phyloP scores from a whole-genome alignment of 208 protist genomes.

The Acanthamoeba healyi region DNA sequence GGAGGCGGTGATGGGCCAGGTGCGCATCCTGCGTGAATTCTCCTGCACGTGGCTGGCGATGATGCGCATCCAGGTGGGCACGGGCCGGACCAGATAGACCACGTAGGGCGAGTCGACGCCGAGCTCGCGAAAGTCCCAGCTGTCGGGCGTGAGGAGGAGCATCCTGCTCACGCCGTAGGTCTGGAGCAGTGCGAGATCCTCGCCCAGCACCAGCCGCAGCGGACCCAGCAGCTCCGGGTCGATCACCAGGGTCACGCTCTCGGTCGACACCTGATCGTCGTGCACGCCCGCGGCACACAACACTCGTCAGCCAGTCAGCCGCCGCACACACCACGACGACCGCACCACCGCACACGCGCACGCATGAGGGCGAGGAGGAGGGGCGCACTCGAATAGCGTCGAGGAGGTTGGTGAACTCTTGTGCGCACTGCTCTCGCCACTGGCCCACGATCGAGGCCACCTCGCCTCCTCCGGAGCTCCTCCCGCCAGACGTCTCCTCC shows the following conservation, averaged over 20 bases:
- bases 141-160: conserved; percentile 25
- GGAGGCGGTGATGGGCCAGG: neutral
- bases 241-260: neutral
- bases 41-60: conserved; percentile 19
- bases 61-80: conserved; percentile 5
- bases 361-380: neutral
- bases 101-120: neutral
- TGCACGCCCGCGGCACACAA: neutral
- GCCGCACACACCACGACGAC: no score
- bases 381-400: neutral
- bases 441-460: neutral
- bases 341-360: neutral
- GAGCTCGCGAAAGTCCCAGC: neutral
- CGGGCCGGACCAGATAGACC: neutral
- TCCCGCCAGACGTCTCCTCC: neutral
- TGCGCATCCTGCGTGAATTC: neutral
- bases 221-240: conserved; percentile 18
- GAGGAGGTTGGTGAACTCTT: neutral
- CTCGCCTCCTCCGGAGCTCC: neutral
- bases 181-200: neutral
- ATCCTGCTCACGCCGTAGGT: neutral
- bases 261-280: neutral
- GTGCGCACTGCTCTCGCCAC: conserved; percentile 17
- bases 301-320: no score
- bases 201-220: conserved; percentile 7